These are phyloP conservation scores for Myriangium duriaei DNA, from an alignment of 2,329 filamentous ascomycete species.

Conservation along the genomic window DNA sequence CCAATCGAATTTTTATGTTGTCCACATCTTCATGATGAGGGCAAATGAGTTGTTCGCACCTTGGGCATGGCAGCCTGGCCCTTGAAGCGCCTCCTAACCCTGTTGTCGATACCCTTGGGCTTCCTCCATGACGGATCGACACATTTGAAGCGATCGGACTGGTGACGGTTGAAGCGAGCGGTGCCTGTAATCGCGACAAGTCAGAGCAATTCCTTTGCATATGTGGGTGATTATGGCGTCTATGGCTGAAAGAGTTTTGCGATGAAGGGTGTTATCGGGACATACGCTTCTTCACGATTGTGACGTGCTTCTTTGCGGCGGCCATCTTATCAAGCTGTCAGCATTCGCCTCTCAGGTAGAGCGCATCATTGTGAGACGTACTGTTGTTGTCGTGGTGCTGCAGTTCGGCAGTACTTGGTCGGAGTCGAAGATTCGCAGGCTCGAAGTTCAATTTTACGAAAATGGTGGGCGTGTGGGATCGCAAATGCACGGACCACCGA, in stretches of 20 bases:
- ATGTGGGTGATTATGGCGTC: slow-evolving; percentile 1
- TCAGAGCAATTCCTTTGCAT: slow-evolving; percentile 16
- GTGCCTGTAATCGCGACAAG: slow-evolving; percentile 50
- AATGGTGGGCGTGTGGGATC: neutral
- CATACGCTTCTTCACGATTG: slow-evolving; percentile 99
- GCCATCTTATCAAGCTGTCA: slow-evolving; percentile 57
- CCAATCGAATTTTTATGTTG: no score
- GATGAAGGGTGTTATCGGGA: slow-evolving; percentile 28
- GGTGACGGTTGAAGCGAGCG: slow-evolving; percentile 92
- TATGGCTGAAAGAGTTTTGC: neutral
- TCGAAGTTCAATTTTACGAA: neutral
- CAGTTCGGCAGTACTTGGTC: slow-evolving; percentile 1
- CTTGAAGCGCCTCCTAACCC: slow-evolving; percentile 94
- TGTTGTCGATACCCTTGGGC: slow-evolving; percentile 99
- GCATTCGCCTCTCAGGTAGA: slow-evolving; percentile 6
- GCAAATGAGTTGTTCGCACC: slow-evolving; percentile 50
- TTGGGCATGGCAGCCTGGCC: slow-evolving; percentile 94
- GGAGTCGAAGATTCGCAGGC: slow-evolving; percentile 3
- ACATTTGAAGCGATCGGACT: slow-evolving; percentile 93
- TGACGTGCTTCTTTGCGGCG: slow-evolving; percentile 97
- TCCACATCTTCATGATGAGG: no score
- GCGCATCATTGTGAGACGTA: neutral
- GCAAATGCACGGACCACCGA: neutral
- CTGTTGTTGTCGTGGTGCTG: slow-evolving; percentile 5
- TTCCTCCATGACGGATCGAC: slow-evolving; percentile 90